Evolutionary conservation across 106 monocot genomes (phyloP).

Genomic region (Phalaenopsis equestris): DNA sequence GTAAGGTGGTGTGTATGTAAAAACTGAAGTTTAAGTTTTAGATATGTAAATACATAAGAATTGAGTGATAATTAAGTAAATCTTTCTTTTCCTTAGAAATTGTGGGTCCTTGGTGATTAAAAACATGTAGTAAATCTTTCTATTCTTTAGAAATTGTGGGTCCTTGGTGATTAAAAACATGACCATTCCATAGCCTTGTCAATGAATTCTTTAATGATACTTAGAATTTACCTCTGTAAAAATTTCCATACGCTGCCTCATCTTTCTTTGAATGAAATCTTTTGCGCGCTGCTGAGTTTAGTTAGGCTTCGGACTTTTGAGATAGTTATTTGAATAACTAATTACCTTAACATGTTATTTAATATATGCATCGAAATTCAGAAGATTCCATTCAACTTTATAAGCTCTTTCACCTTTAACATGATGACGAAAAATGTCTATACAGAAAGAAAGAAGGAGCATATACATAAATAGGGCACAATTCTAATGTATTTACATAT

Average conservation of each 20-base stretch:
- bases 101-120: too few species aligned
- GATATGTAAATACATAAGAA: too few species aligned
- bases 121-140: too few species aligned
- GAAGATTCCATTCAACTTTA: slow-evolving; percentile 45
- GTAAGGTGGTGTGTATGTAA: too few species aligned
- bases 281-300: slow-evolving; percentile 36
- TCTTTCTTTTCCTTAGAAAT: too few species aligned
- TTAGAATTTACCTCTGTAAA: slow-evolving; percentile 32
- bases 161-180: background rate
- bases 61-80: too few species aligned
- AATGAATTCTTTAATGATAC: background rate
- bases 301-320: background rate
- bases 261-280: slow-evolving; percentile 49
- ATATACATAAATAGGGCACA: background rate
- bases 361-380: slow-evolving; percentile 58
- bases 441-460: background rate
- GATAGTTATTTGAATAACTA: background rate
- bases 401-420: slow-evolving; percentile 43
- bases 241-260: slow-evolving; percentile 40
- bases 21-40: too few species aligned
- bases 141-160: background rate
- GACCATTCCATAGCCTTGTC: background rate
- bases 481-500: too few species aligned
- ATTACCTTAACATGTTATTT: slow-evolving; percentile 70
- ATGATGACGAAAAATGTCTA: slow-evolving; percentile 47